A percentile compares a stretch with the other conserved stretches of the same genome.
Evolutionary conservation across 179 eudicot species (phyloP).

Genomic region (Heliamphora pulchella): DNA sequence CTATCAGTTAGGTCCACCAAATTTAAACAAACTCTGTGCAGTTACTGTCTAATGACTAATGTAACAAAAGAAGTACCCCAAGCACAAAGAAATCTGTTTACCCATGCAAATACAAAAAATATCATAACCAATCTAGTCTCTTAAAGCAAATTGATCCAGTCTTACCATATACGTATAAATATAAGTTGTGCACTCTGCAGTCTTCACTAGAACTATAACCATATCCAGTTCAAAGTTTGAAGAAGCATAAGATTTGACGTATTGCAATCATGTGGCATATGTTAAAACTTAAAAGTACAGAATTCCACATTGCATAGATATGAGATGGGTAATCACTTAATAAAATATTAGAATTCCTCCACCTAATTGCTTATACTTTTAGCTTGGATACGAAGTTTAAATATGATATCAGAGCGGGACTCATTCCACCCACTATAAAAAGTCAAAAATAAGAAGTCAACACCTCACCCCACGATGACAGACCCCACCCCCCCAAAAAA

Average conservation of each 20-base stretch:
- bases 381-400: too few relatives aligned
- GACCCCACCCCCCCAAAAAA: too few relatives aligned
- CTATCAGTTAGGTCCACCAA: too few relatives aligned
- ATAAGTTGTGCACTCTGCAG: not conserved
- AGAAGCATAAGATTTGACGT: not conserved
- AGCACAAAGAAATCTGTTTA: not conserved
- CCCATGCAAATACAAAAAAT: not conserved
- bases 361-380: too few relatives aligned
- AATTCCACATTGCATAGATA: too few relatives aligned
- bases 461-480: too few relatives aligned
- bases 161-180: not conserved
- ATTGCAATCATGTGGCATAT: not conserved
- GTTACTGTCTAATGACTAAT: not conserved
- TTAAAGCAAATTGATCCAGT: not conserved
- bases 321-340: too few relatives aligned
- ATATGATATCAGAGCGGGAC: too few relatives aligned
- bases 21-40: not conserved
- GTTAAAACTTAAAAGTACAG: too few relatives aligned
- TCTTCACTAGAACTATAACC: not conserved
- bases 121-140: not conserved
- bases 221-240: not conserved
- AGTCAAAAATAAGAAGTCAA: too few relatives aligned
- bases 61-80: not conserved
- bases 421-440: too few relatives aligned
- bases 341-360: too few relatives aligned